A percentile compares a stretch with the other conserved stretches of the same genome.
These are phyloP conservation scores for Suillus subluteus DNA, from an alignment of 768 basidiomycete genomes.

Conservation along the genomic window DNA sequence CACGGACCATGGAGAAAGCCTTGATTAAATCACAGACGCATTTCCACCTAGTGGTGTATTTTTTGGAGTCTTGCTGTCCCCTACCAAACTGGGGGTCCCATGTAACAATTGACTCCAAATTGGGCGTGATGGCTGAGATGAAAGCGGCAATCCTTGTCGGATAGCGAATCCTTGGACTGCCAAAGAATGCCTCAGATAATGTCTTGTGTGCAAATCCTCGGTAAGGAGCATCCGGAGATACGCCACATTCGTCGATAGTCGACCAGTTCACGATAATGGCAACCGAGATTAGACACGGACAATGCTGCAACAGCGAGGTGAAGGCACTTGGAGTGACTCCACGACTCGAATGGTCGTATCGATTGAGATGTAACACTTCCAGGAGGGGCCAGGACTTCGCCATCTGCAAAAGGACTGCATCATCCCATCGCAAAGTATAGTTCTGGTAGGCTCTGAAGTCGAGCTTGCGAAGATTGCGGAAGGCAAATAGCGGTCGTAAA, in stretches of 20 bases:
- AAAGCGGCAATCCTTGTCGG: background rate
- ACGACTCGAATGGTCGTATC: background rate
- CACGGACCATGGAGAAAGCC: constrained; percentile 16
- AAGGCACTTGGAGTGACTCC: background rate
- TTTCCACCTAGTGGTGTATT: constrained; percentile 28
- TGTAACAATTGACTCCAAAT: constrained; percentile 30
- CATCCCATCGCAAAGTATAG: background rate
- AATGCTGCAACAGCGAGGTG: constrained; percentile 2
- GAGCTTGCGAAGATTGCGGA: background rate
- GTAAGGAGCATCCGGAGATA: background rate
- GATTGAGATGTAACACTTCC: background rate
- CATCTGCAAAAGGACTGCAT: constrained; percentile 4
- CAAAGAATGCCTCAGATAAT: background rate
- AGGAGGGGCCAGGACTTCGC: constrained; percentile 10
- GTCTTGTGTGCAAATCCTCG: background rate
- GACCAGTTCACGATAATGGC: constrained; percentile 1
- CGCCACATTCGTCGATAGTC: background rate
- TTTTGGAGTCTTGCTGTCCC: constrained; percentile 15
- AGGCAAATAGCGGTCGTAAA: background rate
- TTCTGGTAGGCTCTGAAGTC: background rate
- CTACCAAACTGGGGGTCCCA: constrained; percentile 16
- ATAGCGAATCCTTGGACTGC: background rate
- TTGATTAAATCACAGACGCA: constrained; percentile 26
- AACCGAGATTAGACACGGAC: background rate
- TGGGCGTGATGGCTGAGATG: constrained; percentile 4